A percentile compares a stretch with the other conserved stretches of the same genome.
Evolutionary conservation across 2,329 filamentous ascomycete genomes (phyloP).

Genomic region (Volutella citrinella): DNA sequence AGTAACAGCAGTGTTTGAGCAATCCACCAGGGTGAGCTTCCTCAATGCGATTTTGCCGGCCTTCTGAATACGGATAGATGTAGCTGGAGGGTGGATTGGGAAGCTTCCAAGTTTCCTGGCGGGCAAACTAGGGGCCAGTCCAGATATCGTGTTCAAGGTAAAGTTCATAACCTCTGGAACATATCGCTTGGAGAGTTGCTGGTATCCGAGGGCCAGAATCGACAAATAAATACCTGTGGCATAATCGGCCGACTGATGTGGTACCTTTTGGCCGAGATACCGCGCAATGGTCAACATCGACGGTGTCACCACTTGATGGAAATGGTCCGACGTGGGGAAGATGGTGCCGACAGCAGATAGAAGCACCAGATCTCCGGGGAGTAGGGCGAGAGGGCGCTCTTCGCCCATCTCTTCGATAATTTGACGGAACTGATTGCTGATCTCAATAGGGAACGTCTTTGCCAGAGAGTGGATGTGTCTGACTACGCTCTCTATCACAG

Average conservation of each 20-base stretch:
- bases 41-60: conserved; percentile 40
- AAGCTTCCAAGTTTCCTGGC: conserved; percentile 51
- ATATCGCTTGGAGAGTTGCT: conserved; percentile 79
- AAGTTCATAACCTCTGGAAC: conserved; percentile 87
- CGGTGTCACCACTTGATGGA: conserved; percentile 91
- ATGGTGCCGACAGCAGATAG: conserved; percentile 79
- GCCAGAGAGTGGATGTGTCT: conserved; percentile 92
- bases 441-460: conserved; percentile 76
- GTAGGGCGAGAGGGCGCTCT: conserved; percentile 49
- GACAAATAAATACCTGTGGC: conserved; percentile 75
- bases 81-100: conserved; percentile 56
- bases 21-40: conserved; percentile 60
- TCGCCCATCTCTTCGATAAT: conserved; percentile 59
- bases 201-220: conserved; percentile 78
- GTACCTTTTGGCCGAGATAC: conserved; percentile 76
- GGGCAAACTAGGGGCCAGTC: conserved; percentile 57
- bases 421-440: conserved; percentile 73
- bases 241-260: conserved; percentile 63
- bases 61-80: conserved; percentile 48
- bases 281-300: conserved; percentile 80
- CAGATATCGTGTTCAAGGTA: conserved; percentile 68
- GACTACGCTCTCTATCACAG: conserved; percentile 72
- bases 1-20: conserved; percentile 37
- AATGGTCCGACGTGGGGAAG: conserved; percentile 95
- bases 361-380: conserved; percentile 72